phyloP scores from a whole-genome alignment of 1,284 basidiomycete species.

The Austroboletus niveus region DNA sequence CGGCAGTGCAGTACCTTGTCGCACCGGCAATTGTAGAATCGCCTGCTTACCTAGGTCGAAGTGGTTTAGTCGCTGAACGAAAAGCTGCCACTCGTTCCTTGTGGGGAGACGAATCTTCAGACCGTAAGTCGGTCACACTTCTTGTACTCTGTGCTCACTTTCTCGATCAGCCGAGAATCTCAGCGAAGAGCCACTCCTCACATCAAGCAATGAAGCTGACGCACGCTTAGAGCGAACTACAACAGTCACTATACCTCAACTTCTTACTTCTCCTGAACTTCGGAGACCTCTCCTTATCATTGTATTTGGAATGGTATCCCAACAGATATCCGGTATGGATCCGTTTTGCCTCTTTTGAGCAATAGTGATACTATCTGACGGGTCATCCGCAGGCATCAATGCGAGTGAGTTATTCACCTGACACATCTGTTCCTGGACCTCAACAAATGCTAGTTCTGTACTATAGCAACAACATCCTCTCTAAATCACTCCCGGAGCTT shows the following conservation, averaged over 20 bases:
- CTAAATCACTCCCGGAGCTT: conserved; percentile 70
- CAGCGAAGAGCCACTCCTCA: conserved; percentile 46
- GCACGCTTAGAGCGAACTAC: conserved; percentile 19
- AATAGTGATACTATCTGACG: conserved; percentile 2
- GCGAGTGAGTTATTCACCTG: conserved; percentile 39
- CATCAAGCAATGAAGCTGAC: conserved; percentile 34
- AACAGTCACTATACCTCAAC: conserved; percentile 51
- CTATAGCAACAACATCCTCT: conserved; percentile 86
- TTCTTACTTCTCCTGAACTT: conserved; percentile 56
- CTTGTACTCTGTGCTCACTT: background rate
- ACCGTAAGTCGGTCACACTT: conserved; percentile 21
- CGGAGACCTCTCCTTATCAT: conserved; percentile 69
- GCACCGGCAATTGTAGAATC: conserved; percentile 61
- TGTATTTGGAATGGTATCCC: conserved; percentile 71
- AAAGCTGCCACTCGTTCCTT: conserved; percentile 46
- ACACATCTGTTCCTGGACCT: background rate
- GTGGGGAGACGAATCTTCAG: conserved; percentile 43
- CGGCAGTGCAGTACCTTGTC: conserved; percentile 57
- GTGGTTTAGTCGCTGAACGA: conserved; percentile 50
- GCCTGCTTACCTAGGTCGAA: conserved; percentile 59
- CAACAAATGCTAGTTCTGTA: conserved; percentile 69
- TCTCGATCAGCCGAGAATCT: conserved; percentile 22
- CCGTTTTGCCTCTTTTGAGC: background rate
- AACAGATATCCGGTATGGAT: conserved; percentile 71
- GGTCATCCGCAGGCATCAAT: conserved; percentile 44